Evolutionary conservation across 306 rosid genomes (phyloP).

Genomic region (Aeschynomene evenia): DNA sequence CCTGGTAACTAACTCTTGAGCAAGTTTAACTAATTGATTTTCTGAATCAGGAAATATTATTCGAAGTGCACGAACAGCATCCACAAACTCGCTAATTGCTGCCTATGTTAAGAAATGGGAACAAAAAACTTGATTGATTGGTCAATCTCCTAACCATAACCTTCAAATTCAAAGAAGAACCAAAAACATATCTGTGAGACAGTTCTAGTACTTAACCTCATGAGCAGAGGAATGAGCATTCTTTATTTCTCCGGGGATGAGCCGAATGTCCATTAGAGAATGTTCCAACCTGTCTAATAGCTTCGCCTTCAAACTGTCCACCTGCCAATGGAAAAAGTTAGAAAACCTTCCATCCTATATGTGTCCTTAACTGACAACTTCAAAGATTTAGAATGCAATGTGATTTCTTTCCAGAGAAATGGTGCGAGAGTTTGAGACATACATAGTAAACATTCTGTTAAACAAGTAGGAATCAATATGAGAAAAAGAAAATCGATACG

Average conservation of each 20-base stretch:
- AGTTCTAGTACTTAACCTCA: constrained; percentile 44
- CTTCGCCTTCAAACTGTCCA: constrained; percentile 68
- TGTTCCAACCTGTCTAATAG: constrained; percentile 78
- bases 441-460: background rate
- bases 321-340: constrained; percentile 45
- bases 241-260: constrained; percentile 53
- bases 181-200: no score
- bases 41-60: constrained; percentile 84
- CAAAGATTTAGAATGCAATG: background rate
- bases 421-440: background rate
- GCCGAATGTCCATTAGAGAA: constrained; percentile 54
- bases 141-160: background rate
- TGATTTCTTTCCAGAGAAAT: background rate
- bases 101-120: constrained; percentile 44
- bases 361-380: constrained; percentile 5
- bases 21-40: constrained; percentile 57
- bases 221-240: constrained; percentile 50
- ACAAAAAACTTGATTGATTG: background rate
- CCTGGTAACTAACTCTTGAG: constrained; percentile 63
- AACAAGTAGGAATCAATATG: background rate
- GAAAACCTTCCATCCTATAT: constrained; percentile 23
- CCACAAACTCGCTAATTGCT: constrained; percentile 67
- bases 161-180: background rate
- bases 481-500: constrained; percentile 26
- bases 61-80: constrained; percentile 69